These are phyloP conservation scores for Elaeis oleifera DNA, from an alignment of 202 grass and related monocot genomes.

Conservation along the genomic window DNA sequence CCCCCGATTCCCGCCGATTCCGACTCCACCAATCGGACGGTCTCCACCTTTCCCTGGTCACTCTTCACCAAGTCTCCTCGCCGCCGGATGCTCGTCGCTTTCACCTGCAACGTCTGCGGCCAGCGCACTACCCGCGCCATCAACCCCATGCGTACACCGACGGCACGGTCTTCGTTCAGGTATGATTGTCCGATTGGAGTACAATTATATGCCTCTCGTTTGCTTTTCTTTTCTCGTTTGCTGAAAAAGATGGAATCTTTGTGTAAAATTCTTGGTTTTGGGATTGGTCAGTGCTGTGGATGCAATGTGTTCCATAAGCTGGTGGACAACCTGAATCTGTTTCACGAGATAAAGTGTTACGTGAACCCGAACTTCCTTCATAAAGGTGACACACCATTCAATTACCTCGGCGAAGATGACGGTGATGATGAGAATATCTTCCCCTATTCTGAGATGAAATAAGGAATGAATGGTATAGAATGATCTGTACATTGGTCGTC, in stretches of 20 bases:
- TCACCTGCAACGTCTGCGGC: conserved; percentile 97
- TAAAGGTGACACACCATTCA: conserved; percentile 65
- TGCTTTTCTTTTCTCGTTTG: neutral
- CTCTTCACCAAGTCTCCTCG: conserved; percentile 89
- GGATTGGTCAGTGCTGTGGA: conserved; percentile 56
- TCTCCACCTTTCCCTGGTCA: conserved; percentile 79
- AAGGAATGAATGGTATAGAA: neutral
- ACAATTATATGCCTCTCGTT: neutral
- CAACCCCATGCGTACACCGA: conserved; percentile 91
- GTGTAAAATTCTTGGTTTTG: neutral
- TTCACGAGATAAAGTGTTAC: conserved; percentile 97
- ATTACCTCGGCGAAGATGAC: conserved; percentile 34
- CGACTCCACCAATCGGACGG: conserved; percentile 24
- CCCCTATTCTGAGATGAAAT: conserved; percentile 27
- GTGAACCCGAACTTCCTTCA: conserved; percentile 79
- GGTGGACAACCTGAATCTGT: conserved; percentile 94
- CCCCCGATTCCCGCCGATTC: conserved; percentile 38
- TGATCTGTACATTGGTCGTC: too few species aligned
- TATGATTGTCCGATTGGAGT: conserved; percentile 1
- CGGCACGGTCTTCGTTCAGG: conserved; percentile 93
- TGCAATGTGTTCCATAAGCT: conserved; percentile 94
- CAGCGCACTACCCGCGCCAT: conserved; percentile 84
- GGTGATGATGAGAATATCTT: conserved; percentile 49
- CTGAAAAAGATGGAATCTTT: neutral
- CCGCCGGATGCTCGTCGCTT: conserved; percentile 75